These are phyloP conservation scores for Anethum foeniculum DNA, from an alignment of 140 eudicot species.

Conservation along the genomic window DNA sequence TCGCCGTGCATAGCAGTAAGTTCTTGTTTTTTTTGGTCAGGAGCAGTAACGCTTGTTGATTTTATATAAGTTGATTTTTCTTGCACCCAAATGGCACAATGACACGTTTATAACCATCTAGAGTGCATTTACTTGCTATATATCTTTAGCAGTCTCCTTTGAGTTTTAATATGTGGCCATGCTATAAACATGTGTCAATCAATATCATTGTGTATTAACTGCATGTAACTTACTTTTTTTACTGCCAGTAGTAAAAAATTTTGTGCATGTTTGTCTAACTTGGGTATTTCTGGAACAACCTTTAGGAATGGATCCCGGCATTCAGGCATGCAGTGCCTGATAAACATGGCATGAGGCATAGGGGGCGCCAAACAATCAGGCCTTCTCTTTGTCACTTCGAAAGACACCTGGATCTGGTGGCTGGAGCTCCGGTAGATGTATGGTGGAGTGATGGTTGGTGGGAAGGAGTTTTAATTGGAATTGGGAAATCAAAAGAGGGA, in stretches of 20 bases:
- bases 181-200: background rate
- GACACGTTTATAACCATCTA: background rate
- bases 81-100: background rate
- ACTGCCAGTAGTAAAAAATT: background rate
- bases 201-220: background rate
- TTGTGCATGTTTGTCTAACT: background rate
- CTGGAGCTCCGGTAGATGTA: slow-evolving; percentile 80
- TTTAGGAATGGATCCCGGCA: slow-evolving; percentile 78
- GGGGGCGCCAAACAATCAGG: slow-evolving; percentile 60
- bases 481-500: slow-evolving; percentile 31
- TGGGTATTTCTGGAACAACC: slow-evolving; percentile 1
- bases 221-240: background rate
- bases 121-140: background rate
- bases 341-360: slow-evolving; percentile 70
- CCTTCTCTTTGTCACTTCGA: slow-evolving; percentile 41
- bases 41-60: no score
- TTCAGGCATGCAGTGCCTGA: slow-evolving; percentile 63
- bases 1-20: background rate
- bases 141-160: background rate
- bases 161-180: background rate
- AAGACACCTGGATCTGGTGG: slow-evolving; percentile 25
- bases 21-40: background rate
- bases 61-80: background rate
- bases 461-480: slow-evolving; percentile 76
- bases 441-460: slow-evolving; percentile 99